Base-by-base conservation (phyloP, 2,329 filamentous ascomycete genomes). In the Neopestalotiopsis sp. region DNA sequence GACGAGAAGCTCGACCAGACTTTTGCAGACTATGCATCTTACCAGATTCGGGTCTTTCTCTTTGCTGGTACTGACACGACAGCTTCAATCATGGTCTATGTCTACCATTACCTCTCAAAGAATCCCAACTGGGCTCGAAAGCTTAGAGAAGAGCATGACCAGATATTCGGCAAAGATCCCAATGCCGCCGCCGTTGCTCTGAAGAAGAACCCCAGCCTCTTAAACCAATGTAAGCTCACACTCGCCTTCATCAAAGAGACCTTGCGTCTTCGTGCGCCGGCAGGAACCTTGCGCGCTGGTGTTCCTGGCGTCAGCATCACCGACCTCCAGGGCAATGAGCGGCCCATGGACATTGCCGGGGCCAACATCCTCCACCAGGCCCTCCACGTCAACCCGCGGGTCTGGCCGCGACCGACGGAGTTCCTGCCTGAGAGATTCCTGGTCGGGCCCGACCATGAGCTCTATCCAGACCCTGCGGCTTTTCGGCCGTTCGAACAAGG, bases 401-500 rank as follows among this genome's bases (percentile, higher is more conserved):
- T 68, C 2, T 71, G 67, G 69, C 61, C 67, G 12, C 24, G 66
- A 14, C 34, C 68, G 3, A 20, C n/a, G 0, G 67, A 71, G 7
- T 71, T 72, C 49, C 59, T 71, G 28, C 70, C 70, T 0, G 69
- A 72, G 40, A 65, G 70, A 7, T 71, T 65, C 17, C 69, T 71
- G 5, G 69, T 67, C 5, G 53, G 13, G 6, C 38, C 59, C 3
- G 65, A 13, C 5, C n/a, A 71, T n/a, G 34, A 53, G n/a, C 53
- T 69, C 20, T 58, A 71, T 38, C 59, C 67, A 1, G 65, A 62
- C 7, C 20, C 45, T 10, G 42, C 49, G 1, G 66, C 67, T 1
- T 72, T 32, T n/a, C 69, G 70, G 1, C 67, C 70, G 1, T 72
- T 72, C n/a, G 67, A 71, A 45, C 65, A 69, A n/a, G 70, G 70